Evolutionary conservation across 2,329 filamentous ascomycete species (phyloP).

Genomic region (Calonectria leucothoes): DNA sequence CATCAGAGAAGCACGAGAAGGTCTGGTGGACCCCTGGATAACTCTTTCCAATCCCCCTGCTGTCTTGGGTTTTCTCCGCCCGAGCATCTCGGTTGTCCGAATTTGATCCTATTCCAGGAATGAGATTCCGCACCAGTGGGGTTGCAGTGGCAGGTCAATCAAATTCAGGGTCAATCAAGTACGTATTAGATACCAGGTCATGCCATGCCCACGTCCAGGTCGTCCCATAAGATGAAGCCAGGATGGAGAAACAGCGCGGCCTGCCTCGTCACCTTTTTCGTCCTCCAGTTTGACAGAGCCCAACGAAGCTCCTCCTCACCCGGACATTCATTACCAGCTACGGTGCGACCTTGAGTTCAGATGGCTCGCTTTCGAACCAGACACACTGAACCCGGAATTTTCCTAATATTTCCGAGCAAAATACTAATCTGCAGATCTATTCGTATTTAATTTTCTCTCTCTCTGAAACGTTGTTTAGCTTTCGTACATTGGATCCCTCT

Average conservation of each 20-base stretch:
- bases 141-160: neutral
- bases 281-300: neutral
- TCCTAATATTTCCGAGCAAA: neutral
- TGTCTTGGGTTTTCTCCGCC: constrained; percentile 8
- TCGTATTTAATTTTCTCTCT: neutral
- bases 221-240: constrained; percentile 5
- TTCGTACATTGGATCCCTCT: neutral
- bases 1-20: neutral
- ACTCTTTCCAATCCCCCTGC: neutral
- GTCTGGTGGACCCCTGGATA: constrained; percentile 1
- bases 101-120: constrained; percentile 1
- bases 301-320: neutral
- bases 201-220: constrained; percentile 11
- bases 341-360: neutral
- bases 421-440: neutral
- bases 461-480: neutral
- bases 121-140: constrained; percentile 8
- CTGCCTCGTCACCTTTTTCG: constrained; percentile 14
- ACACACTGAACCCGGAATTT: neutral
- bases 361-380: neutral
- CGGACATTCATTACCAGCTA: neutral
- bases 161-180: constrained; percentile 15
- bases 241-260: constrained; percentile 1
- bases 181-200: constrained; percentile 9
- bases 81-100: constrained; percentile 3